Percentiles rank a stretch among this genome's conserved stretches.
phyloP scores from a whole-genome alignment of 1,284 basidiomycete genomes.

The Tremellales sp. region DNA sequence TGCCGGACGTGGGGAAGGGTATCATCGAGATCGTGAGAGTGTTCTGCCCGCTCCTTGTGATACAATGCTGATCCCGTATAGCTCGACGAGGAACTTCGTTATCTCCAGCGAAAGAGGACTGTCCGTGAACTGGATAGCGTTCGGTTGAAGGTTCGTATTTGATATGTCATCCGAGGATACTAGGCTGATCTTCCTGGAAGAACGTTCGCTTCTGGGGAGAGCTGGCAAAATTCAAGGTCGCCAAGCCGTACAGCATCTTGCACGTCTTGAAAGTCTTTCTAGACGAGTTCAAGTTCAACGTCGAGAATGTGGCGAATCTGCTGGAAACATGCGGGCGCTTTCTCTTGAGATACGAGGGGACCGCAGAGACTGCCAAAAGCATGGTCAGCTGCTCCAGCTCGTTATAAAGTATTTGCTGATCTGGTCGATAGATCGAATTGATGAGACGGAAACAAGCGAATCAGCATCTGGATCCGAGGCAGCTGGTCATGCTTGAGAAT shows the following conservation, averaged over 20 bases:
- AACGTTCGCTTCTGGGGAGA: slow-evolving; percentile 87
- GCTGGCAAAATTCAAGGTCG: slow-evolving; percentile 92
- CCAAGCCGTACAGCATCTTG: slow-evolving; percentile 85
- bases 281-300: slow-evolving; percentile 89
- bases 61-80: slow-evolving; percentile 40
- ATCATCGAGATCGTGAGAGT: slow-evolving; percentile 68
- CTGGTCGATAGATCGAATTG: slow-evolving; percentile 80
- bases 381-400: slow-evolving; percentile 27
- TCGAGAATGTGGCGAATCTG: slow-evolving; percentile 88
- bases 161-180: too few species aligned
- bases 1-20: slow-evolving; percentile 87
- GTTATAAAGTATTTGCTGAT: neutral
- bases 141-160: slow-evolving; percentile 72
- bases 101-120: slow-evolving; percentile 89
- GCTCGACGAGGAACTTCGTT: slow-evolving; percentile 96
- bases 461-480: slow-evolving; percentile 87
- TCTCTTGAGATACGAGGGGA: slow-evolving; percentile 81
- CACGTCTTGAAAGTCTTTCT: slow-evolving; percentile 96
- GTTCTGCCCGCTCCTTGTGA: neutral
- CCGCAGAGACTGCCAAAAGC: slow-evolving; percentile 67
- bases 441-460: slow-evolving; percentile 91
- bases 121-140: slow-evolving; percentile 82
- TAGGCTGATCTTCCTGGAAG: slow-evolving; percentile 49
- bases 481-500: slow-evolving; percentile 87
- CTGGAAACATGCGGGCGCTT: slow-evolving; percentile 94